Percentiles rank a stretch among this genome's conserved stretches.
Evolutionary conservation across 768 basidiomycete species (phyloP).

Genomic region (Sutorius australiensis): DNA sequence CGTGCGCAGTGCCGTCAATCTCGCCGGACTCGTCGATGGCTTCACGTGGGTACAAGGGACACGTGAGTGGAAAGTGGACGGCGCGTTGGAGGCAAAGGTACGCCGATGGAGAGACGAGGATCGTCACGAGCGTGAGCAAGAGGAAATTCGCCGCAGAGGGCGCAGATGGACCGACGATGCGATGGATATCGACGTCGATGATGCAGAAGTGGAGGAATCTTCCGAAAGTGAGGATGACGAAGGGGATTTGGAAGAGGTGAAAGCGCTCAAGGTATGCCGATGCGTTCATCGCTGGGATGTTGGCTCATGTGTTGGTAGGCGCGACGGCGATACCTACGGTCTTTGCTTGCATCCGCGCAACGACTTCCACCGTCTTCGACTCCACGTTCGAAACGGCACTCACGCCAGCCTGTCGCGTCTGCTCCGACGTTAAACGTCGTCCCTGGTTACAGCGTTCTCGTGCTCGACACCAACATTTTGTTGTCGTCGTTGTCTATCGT

Average conservation of each 20-base stretch:
- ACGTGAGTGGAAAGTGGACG: constrained; percentile 61
- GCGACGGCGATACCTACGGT: constrained; percentile 69
- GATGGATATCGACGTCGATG: constrained; percentile 69
- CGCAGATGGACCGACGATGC: constrained; percentile 61
- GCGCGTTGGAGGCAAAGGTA: constrained; percentile 64
- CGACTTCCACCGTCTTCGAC: constrained; percentile 23
- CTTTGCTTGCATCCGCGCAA: constrained; percentile 53
- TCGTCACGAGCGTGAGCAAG: constrained; percentile 58
- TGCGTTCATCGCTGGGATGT: constrained; percentile 1
- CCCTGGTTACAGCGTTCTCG: constrained; percentile 85
- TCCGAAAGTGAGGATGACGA: constrained; percentile 53
- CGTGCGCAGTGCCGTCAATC: constrained; percentile 61
- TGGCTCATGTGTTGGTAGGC: constrained; percentile 41
- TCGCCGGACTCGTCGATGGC: constrained; percentile 71
- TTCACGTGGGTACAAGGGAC: constrained; percentile 63
- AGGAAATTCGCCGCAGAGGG: constrained; percentile 61
- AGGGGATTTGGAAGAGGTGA: constrained; percentile 68
- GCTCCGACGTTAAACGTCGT: constrained; percentile 53
- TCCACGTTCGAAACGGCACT: constrained; percentile 26
- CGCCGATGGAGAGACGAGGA: constrained; percentile 69
- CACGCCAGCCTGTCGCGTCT: constrained; percentile 29
- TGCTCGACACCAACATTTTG: constrained; percentile 94
- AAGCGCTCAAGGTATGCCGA: constrained; percentile 67
- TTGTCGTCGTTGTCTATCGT: constrained; percentile 78
- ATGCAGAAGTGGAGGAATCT: constrained; percentile 44